phyloP scores from a whole-genome alignment of 2,329 filamentous ascomycete species.

The Penicillium sp. region DNA sequence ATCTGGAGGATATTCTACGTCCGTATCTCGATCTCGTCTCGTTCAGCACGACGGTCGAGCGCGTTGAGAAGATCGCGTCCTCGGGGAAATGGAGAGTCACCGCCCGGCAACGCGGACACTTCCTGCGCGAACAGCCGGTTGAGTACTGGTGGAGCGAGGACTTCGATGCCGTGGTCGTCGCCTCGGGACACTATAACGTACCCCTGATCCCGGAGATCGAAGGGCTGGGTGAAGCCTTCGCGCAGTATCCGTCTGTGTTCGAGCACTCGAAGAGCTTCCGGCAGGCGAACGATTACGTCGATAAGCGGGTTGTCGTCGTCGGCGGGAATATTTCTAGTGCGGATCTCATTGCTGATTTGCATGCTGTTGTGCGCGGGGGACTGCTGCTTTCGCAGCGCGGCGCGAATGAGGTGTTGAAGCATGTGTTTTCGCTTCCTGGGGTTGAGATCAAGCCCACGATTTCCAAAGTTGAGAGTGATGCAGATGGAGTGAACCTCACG shows the following conservation, averaged over 20 bases:
- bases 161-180: slow-evolving; percentile 51
- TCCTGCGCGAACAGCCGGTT: slow-evolving; percentile 11
- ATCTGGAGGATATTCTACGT: slow-evolving; percentile 31
- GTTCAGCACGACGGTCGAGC: slow-evolving; percentile 40
- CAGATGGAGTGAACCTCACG: slow-evolving; percentile 9
- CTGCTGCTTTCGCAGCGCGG: slow-evolving; percentile 29
- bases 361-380: slow-evolving; percentile 26
- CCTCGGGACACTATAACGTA: slow-evolving; percentile 49
- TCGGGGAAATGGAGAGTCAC: slow-evolving; percentile 36
- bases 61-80: slow-evolving; percentile 24
- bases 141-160: slow-evolving; percentile 46
- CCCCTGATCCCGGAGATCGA: slow-evolving; percentile 45
- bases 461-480: slow-evolving; percentile 10
- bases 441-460: slow-evolving; percentile 29
- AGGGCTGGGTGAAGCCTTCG: slow-evolving; percentile 39
- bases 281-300: slow-evolving; percentile 42
- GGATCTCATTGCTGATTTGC: slow-evolving; percentile 34
- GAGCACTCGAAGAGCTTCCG: slow-evolving; percentile 46
- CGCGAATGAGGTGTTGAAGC: slow-evolving; percentile 25
- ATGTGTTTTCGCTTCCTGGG: slow-evolving; percentile 31
- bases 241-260: slow-evolving; percentile 38
- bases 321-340: slow-evolving; percentile 36
- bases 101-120: slow-evolving; percentile 28
- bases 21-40: slow-evolving; percentile 34
- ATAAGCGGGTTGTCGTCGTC: slow-evolving; percentile 36